Evolutionary conservation across 163 green algal species (phyloP).

Genomic region (Chlorella variabilis): DNA sequence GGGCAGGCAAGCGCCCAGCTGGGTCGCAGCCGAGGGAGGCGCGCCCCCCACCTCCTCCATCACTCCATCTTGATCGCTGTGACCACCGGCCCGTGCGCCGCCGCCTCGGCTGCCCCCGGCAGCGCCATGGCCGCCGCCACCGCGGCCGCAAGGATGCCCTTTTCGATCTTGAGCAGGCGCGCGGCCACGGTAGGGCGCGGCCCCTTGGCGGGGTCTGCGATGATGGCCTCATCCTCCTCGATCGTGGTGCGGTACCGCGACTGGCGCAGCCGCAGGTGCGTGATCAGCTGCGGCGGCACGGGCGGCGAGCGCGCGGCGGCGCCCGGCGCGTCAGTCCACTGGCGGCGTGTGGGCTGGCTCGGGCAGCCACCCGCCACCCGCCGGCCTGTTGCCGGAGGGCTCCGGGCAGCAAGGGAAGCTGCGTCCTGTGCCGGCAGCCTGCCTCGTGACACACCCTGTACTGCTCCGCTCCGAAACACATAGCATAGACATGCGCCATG

Average conservation of each 20-base stretch:
- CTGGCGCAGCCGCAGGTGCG: constrained; percentile 34
- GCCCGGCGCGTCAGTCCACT: no score
- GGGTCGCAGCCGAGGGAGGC: no score
- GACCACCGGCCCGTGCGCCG: not conserved
- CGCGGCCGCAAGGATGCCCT: constrained; percentile 65
- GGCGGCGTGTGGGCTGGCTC: no score
- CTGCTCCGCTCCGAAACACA: no score
- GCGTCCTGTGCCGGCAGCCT: no score
- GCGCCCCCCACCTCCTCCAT: not conserved
- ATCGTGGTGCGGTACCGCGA: constrained; percentile 49
- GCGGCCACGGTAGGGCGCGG: constrained; percentile 75
- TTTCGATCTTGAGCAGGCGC: constrained; percentile 79
- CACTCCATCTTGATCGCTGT: constrained; percentile 24
- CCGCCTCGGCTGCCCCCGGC: constrained; percentile 33
- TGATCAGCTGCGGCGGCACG: constrained; percentile 2
- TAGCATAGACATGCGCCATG: no score
- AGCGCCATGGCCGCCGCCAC: constrained; percentile 19
- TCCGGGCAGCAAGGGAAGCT: no score
- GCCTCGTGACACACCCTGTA: no score
- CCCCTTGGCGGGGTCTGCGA: constrained; percentile 56
- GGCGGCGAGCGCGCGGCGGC: no score
- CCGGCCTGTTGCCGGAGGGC: no score
- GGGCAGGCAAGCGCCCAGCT: no score
- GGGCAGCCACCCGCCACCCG: no score
- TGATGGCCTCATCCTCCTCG: constrained; percentile 66